Base-by-base conservation (phyloP, 169 alveolate species). In the Plasmodium ovale region DNA sequence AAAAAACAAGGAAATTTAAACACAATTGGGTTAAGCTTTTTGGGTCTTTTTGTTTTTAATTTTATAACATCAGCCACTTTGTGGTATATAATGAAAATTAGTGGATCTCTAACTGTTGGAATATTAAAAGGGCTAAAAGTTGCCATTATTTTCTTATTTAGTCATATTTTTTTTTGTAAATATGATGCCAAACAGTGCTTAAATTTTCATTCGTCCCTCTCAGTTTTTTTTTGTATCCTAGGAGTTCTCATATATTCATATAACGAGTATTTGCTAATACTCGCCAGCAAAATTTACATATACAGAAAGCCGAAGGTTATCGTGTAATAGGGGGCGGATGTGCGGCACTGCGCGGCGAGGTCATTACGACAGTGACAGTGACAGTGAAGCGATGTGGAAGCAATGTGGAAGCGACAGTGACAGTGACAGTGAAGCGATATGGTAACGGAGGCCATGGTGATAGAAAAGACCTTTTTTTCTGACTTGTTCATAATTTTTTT, bases 81-180 rank as follows among this genome's bases (percentile, higher is more conserved):
- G 27, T 92, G 94, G 94, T 92, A 87, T 42, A 56, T 92, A 16
- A 87, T 92, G 93, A 77, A 84, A 49, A 59, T 73, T 51, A 69
- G 82, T 27, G 94, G 94, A 2, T 92, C 94, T 12, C 71, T 92
- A 39, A 67, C 93, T 47, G 60, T 92, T 23, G 94, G 94, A 42
- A 79, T 92, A 35, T 70, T 92, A 16, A 92, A 92, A 82, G 95
- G 95, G 14, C 62, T 88, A 23, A 87, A 88, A 56, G 93, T 88
- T 29, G 95, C 93, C 21, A 62, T 87, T 2, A 91, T 88, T 33
- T 92, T 92, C 31, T 19, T 92, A 23, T 25, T 79, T 16, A 85
- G 93, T 53, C 95, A 92, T 73, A 84, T 58, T 37, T 87, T 92
- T 47, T 92, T 92, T 74, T 92, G 95, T 84, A 91, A 92, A 67